Evolutionary conservation across 495 filamentous ascomycete species (phyloP).

Genomic region (Trichoderma parareesei): DNA sequence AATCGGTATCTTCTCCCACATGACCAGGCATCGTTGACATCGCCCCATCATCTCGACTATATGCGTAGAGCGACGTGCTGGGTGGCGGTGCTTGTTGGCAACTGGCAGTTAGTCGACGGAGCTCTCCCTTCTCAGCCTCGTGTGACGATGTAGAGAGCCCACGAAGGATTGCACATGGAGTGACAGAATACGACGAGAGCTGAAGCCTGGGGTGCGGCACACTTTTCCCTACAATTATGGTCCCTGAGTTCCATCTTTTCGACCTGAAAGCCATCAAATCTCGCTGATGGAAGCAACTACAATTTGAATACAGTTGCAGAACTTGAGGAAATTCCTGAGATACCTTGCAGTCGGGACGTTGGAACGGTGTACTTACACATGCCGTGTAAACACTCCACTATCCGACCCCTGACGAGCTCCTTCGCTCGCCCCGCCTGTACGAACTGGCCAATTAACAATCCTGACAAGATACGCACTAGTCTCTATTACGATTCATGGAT

Average conservation of each 20-base stretch:
- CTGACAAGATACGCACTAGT: slow-evolving; percentile 17
- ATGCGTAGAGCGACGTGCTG: background rate
- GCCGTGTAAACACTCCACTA: background rate
- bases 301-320: background rate
- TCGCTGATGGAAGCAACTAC: slow-evolving; percentile 2
- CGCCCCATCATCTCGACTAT: background rate
- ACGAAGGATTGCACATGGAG: background rate
- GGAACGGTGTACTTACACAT: background rate
- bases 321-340: background rate
- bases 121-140: background rate
- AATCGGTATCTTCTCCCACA: slow-evolving; percentile 11
- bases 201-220: background rate
- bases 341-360: background rate
- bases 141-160: background rate
- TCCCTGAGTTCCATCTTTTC: background rate
- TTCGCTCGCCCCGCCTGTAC: slow-evolving; percentile 11
- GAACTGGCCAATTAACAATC: slow-evolving; percentile 12
- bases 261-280: background rate
- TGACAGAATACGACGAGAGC: background rate
- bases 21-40: background rate
- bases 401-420: slow-evolving; percentile 1
- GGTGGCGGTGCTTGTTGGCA: slow-evolving; percentile 6
- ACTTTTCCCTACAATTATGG: background rate
- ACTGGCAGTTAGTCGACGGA: background rate
- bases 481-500: background rate